A percentile compares a stretch with the other conserved stretches of the same genome.
These are phyloP conservation scores for Plenodomus lindquistii DNA, from an alignment of 2,329 filamentous ascomycete genomes.

Conservation along the genomic window DNA sequence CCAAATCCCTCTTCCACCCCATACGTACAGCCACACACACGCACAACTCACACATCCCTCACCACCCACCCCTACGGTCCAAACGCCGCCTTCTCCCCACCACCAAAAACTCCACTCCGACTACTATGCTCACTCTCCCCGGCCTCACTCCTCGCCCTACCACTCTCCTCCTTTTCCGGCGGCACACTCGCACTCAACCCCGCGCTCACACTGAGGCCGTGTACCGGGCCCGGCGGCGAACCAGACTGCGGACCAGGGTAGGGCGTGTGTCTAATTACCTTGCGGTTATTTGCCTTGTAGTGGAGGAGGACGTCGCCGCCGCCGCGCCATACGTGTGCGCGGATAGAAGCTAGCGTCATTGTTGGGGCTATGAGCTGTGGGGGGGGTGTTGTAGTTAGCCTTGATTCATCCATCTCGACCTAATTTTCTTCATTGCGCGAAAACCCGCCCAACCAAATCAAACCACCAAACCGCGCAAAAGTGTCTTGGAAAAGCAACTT, in stretches of 20 bases:
- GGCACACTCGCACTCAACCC: conserved; percentile 10
- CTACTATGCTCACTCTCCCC: conserved; percentile 1
- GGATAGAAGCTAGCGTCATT: conserved; percentile 92
- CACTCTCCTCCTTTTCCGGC: conserved; percentile 35
- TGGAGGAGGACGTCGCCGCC: conserved; percentile 89
- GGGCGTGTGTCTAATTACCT: conserved; percentile 53
- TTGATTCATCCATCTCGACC: not conserved
- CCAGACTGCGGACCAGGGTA: conserved; percentile 21
- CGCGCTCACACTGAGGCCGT: conserved; percentile 8
- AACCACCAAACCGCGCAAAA: too few species aligned
- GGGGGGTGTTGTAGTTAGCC: not conserved
- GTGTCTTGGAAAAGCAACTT: not conserved
- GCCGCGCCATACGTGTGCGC: conserved; percentile 90
- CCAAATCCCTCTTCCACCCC: not conserved
- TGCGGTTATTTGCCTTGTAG: conserved; percentile 91
- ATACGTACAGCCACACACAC: too few species aligned
- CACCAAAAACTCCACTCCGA: conserved; percentile 23
- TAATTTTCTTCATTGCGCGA: too few species aligned
- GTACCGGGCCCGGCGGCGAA: conserved; percentile 6
- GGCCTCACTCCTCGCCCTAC: conserved; percentile 39
- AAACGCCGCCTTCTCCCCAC: conserved; percentile 12
- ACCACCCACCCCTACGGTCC: conserved; percentile 12
- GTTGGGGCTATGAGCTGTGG: conserved; percentile 67
- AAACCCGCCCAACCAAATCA: too few species aligned
- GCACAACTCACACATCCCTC: not conserved